Evolutionary conservation across 164 flowering plant species (phyloP).

Genomic region (Tetrastigma voinierianum): DNA sequence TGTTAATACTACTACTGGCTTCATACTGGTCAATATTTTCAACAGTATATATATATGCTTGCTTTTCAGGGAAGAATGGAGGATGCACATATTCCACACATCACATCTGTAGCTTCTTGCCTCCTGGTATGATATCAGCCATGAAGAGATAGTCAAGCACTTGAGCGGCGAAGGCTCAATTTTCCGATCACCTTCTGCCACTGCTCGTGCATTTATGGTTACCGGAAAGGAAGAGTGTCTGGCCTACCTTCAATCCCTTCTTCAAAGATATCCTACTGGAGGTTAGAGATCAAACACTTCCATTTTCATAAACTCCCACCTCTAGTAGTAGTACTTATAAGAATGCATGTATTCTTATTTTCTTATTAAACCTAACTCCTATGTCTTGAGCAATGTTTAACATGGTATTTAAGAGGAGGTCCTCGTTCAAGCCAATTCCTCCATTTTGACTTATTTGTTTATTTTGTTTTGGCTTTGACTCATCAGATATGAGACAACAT

Average conservation of each 20-base stretch:
- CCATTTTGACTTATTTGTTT: no score
- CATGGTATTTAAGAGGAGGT: no score
- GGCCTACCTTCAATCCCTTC: conserved; percentile 28
- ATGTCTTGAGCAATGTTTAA: no score
- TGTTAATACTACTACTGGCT: background rate
- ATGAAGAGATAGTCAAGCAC: conserved; percentile 13
- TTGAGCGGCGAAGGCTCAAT: conserved; percentile 37
- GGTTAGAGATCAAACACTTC: conserved; percentile 15
- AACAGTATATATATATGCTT: no score
- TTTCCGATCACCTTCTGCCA: conserved; percentile 47
- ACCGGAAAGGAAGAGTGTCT: conserved; percentile 25
- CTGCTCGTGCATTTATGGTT: conserved; percentile 35
- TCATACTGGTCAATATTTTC: no score
- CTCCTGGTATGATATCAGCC: conserved; percentile 12
- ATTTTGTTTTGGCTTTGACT: no score
- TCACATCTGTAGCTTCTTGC: conserved; percentile 35
- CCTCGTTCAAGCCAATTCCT: no score
- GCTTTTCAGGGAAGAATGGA: conserved; percentile 24
- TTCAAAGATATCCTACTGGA: conserved; percentile 28
- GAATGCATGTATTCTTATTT: no score
- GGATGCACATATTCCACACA: conserved; percentile 18
- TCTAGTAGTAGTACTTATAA: no score
- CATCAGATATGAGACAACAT: no score
- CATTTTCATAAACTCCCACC: no score
- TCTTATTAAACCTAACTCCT: no score